phyloP scores from a whole-genome alignment of 2,329 filamentous ascomycete species.

The Microsporum ferrugineum region DNA sequence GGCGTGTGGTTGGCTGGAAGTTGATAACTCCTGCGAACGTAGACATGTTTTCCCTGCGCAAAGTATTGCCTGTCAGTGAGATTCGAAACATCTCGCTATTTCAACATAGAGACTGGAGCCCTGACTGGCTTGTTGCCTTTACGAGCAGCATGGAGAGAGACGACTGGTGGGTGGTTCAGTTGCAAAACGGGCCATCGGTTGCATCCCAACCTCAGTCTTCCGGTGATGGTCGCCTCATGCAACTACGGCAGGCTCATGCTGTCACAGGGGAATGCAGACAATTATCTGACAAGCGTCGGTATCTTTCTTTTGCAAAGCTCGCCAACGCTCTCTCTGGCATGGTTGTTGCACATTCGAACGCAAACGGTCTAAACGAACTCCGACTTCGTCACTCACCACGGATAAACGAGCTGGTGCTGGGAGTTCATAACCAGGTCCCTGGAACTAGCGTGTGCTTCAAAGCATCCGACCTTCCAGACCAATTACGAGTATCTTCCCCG shows the following conservation, averaged over 20 bases:
- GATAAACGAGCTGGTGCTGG: slow-evolving; percentile 5
- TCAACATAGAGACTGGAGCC: slow-evolving; percentile 54
- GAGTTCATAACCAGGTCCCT: slow-evolving; percentile 17
- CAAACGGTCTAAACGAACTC: slow-evolving; percentile 6
- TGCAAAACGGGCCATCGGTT: slow-evolving; percentile 12
- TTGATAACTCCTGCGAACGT: slow-evolving; percentile 25
- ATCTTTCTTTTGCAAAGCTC: slow-evolving; percentile 26
- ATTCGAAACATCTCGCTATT: slow-evolving; percentile 62
- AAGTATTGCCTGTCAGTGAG: slow-evolving; percentile 52
- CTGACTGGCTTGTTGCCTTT: slow-evolving; percentile 60
- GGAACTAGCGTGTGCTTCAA: slow-evolving; percentile 28
- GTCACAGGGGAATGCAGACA: slow-evolving; percentile 22
- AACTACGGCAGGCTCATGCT: slow-evolving; percentile 20
- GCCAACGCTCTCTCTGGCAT: slow-evolving; percentile 20
- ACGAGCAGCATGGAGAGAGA: slow-evolving; percentile 62
- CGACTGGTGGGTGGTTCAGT: slow-evolving; percentile 60
- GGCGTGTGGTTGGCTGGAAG: slow-evolving; percentile 27
- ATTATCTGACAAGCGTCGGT: slow-evolving; percentile 15
- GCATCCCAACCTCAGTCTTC: not conserved
- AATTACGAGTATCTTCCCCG: slow-evolving; percentile 23
- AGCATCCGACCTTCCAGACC: slow-evolving; percentile 21
- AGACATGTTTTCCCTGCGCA: slow-evolving; percentile 38
- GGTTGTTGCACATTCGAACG: slow-evolving; percentile 7
- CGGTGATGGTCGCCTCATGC: slow-evolving; percentile 8
- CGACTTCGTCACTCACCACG: slow-evolving; percentile 15